phyloP scores from a whole-genome alignment of 345 rosid species.

The Ricinus communis region DNA sequence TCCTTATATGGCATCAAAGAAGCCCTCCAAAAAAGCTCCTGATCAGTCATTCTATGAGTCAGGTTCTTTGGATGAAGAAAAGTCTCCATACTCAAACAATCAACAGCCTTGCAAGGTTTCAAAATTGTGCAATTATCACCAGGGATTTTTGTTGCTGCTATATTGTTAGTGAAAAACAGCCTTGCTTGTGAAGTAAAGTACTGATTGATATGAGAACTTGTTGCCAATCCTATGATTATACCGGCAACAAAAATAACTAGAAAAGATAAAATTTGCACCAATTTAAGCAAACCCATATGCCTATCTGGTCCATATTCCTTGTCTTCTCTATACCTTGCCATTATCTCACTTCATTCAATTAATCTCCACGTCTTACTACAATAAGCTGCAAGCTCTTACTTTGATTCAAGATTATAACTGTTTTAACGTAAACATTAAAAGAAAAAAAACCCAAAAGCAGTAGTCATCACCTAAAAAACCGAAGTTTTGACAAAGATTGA shows the following conservation, averaged over 20 bases:
- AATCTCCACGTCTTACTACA: too few relatives aligned
- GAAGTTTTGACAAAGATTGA: too few relatives aligned
- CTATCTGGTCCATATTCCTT: slow-evolving; percentile 34
- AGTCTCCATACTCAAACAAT: slow-evolving; percentile 50
- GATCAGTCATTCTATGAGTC: slow-evolving; percentile 61
- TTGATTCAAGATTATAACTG: too few relatives aligned
- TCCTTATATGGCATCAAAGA: slow-evolving; percentile 69
- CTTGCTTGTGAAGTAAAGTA: slow-evolving; percentile 54
- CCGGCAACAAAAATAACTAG: slow-evolving; percentile 79
- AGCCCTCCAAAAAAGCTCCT: slow-evolving; percentile 79
- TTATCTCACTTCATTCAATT: slow-evolving; percentile 13
- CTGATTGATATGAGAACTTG: slow-evolving; percentile 64
- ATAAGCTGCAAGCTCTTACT: too few relatives aligned
- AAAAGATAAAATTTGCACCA: slow-evolving; percentile 69
- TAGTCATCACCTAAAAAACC: too few relatives aligned
- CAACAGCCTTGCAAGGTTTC: slow-evolving; percentile 36
- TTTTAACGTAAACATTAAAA: too few relatives aligned
- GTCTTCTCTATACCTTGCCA: slow-evolving; percentile 51
- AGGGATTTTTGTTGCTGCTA: slow-evolving; percentile 25
- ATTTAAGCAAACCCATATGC: slow-evolving; percentile 57
- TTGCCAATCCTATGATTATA: slow-evolving; percentile 64
- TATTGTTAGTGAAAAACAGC: slow-evolving; percentile 37
- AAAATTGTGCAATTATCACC: slow-evolving; percentile 34
- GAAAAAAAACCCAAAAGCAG: too few relatives aligned
- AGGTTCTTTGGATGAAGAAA: slow-evolving; percentile 51